Conservation (phyloP, 1,139 yeast genomes). For the Hemisphaericaspora xylofermentans region DNA sequence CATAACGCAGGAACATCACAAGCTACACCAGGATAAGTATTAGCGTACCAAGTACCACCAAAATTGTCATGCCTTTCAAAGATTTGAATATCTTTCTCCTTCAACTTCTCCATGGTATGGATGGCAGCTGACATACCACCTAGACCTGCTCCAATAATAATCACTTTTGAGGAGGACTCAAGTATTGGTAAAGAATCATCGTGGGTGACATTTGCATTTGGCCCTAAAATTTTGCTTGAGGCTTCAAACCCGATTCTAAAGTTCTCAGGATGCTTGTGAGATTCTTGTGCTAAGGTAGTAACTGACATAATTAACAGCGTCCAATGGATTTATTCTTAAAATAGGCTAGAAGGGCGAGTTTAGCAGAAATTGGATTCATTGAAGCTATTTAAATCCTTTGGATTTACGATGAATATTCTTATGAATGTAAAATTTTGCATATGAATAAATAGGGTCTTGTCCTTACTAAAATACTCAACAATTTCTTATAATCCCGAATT, state of each 20-base stretch:
- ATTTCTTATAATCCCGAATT: too few relatives aligned
- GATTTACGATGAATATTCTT: too few relatives aligned
- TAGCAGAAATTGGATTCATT: too few relatives aligned
- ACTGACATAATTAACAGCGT: slow-evolving; percentile 17
- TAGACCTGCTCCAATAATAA: slow-evolving; percentile 51
- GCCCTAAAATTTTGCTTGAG: slow-evolving; percentile 29
- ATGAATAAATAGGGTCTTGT: too few relatives aligned
- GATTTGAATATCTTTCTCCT: slow-evolving; percentile 34
- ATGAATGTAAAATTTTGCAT: too few relatives aligned
- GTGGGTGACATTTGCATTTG: slow-evolving; percentile 16
- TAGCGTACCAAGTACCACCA: slow-evolving; percentile 60
- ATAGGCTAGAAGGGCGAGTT: too few relatives aligned
- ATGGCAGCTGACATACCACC: slow-evolving; percentile 42
- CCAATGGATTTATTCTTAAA: too few relatives aligned
- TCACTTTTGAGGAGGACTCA: slow-evolving; percentile 28
- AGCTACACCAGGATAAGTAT: slow-evolving; percentile 56
- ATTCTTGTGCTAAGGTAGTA: slow-evolving; percentile 27
- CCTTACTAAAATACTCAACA: too few relatives aligned
- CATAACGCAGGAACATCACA: slow-evolving; percentile 52
- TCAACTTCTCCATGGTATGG: slow-evolving; percentile 29
- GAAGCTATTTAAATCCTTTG: too few relatives aligned
- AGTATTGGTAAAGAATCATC: slow-evolving; percentile 23
- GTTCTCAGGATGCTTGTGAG: slow-evolving; percentile 33
- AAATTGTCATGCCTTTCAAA: slow-evolving; percentile 46
- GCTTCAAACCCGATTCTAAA: slow-evolving; percentile 32